Conservation (phyloP, 495 filamentous ascomycete species). For the Aspergillus cavernicola region DNA sequence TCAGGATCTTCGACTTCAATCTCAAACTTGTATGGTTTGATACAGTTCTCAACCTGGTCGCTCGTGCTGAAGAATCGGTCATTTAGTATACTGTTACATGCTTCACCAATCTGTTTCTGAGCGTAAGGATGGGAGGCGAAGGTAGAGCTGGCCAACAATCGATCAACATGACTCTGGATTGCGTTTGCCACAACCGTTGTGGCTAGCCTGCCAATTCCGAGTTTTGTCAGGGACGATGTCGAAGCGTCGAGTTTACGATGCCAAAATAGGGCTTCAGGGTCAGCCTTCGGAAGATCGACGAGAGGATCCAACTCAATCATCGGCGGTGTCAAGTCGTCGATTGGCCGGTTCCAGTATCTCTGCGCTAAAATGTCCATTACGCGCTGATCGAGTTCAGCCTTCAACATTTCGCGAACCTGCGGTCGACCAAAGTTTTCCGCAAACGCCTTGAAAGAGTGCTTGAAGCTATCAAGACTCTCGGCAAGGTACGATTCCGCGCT, state of each 20-base stretch:
- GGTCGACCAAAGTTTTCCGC: slow-evolving; percentile 83
- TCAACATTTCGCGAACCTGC: slow-evolving; percentile 84
- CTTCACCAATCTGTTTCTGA: slow-evolving; percentile 83
- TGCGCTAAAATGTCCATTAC: slow-evolving; percentile 94
- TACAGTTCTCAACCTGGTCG: slow-evolving; percentile 98
- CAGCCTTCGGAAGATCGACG: slow-evolving; percentile 72
- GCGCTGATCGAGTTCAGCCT: slow-evolving; percentile 87
- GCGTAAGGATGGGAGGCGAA: slow-evolving; percentile 90
- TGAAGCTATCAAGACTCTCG: slow-evolving; percentile 91
- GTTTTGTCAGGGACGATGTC: slow-evolving; percentile 81
- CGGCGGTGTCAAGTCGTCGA: slow-evolving; percentile 64
- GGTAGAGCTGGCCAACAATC: slow-evolving; percentile 69
- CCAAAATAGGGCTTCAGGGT: slow-evolving; percentile 84
- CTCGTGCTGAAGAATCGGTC: slow-evolving; percentile 94
- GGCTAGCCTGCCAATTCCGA: slow-evolving; percentile 88
- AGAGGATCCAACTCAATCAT: slow-evolving; percentile 67
- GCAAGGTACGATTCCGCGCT: slow-evolving; percentile 95
- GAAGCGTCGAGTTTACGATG: slow-evolving; percentile 92
- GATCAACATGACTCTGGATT: slow-evolving; percentile 81
- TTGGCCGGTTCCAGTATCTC: slow-evolving; percentile 96
- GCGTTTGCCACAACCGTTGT: slow-evolving; percentile 85
- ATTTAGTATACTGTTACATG: slow-evolving; percentile 80
- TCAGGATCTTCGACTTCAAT: slow-evolving; percentile 90
- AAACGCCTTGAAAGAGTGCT: slow-evolving; percentile 95
- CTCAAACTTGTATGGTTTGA: slow-evolving; percentile 98